A percentile compares a stretch with the other conserved stretches of the same genome.
phyloP scores from a whole-genome alignment of 345 rosid species.

The Syzygium jambos region DNA sequence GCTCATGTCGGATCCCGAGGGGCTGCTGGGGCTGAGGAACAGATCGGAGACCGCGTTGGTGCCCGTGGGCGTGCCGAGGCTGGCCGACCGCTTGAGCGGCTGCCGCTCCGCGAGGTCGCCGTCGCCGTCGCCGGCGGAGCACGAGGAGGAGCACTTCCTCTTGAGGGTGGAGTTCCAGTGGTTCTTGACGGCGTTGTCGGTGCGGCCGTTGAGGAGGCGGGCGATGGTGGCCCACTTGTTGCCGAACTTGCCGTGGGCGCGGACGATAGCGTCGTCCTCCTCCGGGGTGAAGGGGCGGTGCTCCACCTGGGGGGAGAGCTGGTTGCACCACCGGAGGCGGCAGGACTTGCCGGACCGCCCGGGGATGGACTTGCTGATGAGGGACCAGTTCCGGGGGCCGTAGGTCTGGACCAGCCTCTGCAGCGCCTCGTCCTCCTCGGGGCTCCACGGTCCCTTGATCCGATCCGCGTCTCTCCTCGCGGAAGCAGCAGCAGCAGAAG shows the following conservation, averaged over 20 bases:
- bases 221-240: constrained; percentile 88
- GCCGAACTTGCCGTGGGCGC: constrained; percentile 66
- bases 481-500: background rate
- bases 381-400: constrained; percentile 77
- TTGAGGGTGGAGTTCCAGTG: constrained; percentile 84
- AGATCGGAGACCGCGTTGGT: constrained; percentile 26
- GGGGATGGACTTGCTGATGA: constrained; percentile 73
- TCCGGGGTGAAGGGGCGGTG: constrained; percentile 63
- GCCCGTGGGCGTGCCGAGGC: constrained; percentile 31
- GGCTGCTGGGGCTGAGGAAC: constrained; percentile 46
- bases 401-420: constrained; percentile 47
- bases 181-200: constrained; percentile 73
- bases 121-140: constrained; percentile 20
- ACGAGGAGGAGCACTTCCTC: constrained; percentile 46
- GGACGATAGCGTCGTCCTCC: constrained; percentile 52
- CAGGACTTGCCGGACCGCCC: constrained; percentile 83
- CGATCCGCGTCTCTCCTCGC: constrained; percentile 46
- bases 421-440: constrained; percentile 69
- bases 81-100: constrained; percentile 61
- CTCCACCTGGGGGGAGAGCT: constrained; percentile 76
- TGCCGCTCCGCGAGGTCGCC: constrained; percentile 10
- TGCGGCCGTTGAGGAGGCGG: constrained; percentile 65
- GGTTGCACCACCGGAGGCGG: constrained; percentile 80
- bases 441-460: constrained; percentile 88
- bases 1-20: constrained; percentile 64